Evolutionary conservation across 2,329 filamentous ascomycete species (phyloP).

Genomic region (Botrytis cinerea): DNA sequence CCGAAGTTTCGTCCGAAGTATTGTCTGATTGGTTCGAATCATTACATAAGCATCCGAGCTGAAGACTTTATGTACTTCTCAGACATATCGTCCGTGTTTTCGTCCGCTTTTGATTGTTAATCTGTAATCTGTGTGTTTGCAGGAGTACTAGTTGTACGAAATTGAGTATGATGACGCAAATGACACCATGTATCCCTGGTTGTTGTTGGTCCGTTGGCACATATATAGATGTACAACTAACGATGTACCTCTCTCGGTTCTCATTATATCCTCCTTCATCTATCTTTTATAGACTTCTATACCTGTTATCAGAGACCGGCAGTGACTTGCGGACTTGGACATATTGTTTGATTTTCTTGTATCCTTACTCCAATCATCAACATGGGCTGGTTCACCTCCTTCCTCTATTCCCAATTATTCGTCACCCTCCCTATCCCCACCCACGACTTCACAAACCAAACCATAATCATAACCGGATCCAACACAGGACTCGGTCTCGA

Average conservation of each 20-base stretch:
- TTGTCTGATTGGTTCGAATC: not conserved
- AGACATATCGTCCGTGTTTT: not conserved
- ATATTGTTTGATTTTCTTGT: not conserved
- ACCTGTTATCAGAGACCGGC: not conserved
- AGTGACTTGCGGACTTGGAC: no score
- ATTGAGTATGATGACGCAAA: not conserved
- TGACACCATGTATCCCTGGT: no score
- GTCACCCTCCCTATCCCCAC: slow-evolving; percentile 24
- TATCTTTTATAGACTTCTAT: not conserved
- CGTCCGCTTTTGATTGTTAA: not conserved
- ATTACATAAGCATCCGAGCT: not conserved
- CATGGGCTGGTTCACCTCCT: slow-evolving; percentile 8
- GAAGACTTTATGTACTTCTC: not conserved
- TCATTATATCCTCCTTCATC: no score
- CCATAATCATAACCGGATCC: slow-evolving; percentile 22
- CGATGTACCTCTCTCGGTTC: not conserved
- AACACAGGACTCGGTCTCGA: slow-evolving; percentile 38
- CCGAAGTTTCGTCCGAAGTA: not conserved
- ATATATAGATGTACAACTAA: not conserved
- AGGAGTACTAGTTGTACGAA: not conserved
- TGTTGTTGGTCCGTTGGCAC: no score
- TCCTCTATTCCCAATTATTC: slow-evolving; percentile 31
- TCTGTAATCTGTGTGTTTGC: not conserved
- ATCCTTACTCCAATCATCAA: not conserved
- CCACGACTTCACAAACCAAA: slow-evolving; percentile 22